phyloP scores from a whole-genome alignment of 2,329 filamentous ascomycete genomes.

The Fusarium sp. region DNA sequence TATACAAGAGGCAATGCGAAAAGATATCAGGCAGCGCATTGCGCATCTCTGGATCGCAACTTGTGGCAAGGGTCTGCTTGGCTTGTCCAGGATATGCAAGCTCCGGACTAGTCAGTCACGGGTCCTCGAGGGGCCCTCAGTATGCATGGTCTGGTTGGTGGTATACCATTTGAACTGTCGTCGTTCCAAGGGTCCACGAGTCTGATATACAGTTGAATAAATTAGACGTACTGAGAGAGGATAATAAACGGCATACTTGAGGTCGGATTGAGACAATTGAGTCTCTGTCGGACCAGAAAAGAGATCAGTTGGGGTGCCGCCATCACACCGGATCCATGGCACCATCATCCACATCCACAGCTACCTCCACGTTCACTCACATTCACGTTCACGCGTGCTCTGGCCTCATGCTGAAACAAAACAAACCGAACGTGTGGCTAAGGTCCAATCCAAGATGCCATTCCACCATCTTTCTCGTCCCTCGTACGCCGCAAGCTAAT shows the following conservation, averaged over 20 bases:
- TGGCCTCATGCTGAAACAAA: conserved; percentile 44
- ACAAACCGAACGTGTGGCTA: conserved; percentile 40
- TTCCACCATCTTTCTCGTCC: conserved; percentile 25
- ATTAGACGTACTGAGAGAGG: conserved; percentile 7
- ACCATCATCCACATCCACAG: conserved; percentile 17
- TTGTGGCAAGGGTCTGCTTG: conserved; percentile 38
- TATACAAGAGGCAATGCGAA: not conserved
- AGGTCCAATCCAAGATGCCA: conserved; percentile 37
- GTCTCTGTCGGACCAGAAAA: not conserved
- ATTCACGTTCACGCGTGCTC: conserved; percentile 32
- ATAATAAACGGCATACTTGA: conserved; percentile 2
- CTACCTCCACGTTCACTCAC: conserved; percentile 1
- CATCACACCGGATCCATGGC: conserved; percentile 15
- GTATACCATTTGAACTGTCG: conserved; percentile 28
- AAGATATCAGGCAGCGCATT: conserved; percentile 20
- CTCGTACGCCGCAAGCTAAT: conserved; percentile 35
- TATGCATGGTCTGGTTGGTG: conserved; percentile 39
- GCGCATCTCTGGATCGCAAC: conserved; percentile 38
- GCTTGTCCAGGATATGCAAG: conserved; percentile 32
- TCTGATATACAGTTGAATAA: conserved; percentile 1
- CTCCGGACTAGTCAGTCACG: conserved; percentile 34
- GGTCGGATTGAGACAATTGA: not conserved
- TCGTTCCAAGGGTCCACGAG: conserved; percentile 34
- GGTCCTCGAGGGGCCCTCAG: conserved; percentile 16
- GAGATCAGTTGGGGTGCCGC: conserved; percentile 3